These are phyloP conservation scores for Psilocybe cyanescens DNA, from an alignment of 768 basidiomycete genomes.

Conservation along the genomic window DNA sequence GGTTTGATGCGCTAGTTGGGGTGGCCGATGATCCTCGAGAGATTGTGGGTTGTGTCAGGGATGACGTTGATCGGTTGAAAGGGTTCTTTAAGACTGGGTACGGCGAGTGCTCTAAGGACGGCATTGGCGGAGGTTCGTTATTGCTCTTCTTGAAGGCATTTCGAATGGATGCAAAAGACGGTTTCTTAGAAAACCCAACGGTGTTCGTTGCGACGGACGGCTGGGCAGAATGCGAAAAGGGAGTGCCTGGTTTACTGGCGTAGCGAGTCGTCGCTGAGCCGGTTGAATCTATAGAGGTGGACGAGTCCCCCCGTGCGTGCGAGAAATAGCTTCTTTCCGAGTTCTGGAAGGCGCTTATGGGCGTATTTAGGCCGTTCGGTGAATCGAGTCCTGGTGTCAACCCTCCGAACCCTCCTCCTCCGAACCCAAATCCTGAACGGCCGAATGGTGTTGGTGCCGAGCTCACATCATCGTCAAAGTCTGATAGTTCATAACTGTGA, in stretches of 20 bases:
- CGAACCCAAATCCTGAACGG: conserved; percentile 55
- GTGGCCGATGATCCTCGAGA: conserved; percentile 34
- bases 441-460: conserved; percentile 73
- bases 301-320: conserved; percentile 79
- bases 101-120: conserved; percentile 65
- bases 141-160: conserved; percentile 81
- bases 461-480: conserved; percentile 77
- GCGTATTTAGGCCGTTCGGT: conserved; percentile 56
- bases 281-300: conserved; percentile 76
- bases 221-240: conserved; percentile 74
- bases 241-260: conserved; percentile 47
- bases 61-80: conserved; percentile 82
- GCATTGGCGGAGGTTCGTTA: conserved; percentile 76
- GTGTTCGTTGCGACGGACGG: conserved; percentile 66
- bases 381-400: conserved; percentile 62
- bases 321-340: conserved; percentile 67
- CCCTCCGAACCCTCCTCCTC: conserved; percentile 46
- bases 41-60: conserved; percentile 57
- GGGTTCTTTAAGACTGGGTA: conserved; percentile 81
- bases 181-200: conserved; percentile 74
- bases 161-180: conserved; percentile 85
- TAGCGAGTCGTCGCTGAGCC: conserved; percentile 61
- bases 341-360: conserved; percentile 46
- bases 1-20: conserved; percentile 47
- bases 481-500: conserved; percentile 37